These are phyloP conservation scores for Conticribra guillardii DNA, from an alignment of 108 stramenopile species.

Conservation along the genomic window DNA sequence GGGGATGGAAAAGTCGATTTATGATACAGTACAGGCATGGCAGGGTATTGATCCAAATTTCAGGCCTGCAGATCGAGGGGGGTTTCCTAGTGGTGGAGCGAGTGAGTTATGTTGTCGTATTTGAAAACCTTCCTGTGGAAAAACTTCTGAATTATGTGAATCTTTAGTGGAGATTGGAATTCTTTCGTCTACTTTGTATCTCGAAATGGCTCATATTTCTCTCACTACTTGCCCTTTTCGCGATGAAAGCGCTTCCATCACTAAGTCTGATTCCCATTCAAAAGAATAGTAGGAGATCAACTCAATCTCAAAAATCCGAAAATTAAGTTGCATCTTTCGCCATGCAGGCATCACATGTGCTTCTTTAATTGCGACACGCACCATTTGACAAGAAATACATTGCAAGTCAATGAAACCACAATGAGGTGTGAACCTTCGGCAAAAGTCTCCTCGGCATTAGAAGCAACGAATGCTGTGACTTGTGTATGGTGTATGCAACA, in stretches of 20 bases:
- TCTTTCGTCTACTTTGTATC: no score
- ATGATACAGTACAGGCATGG: conserved; percentile 83
- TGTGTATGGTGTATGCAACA: no score
- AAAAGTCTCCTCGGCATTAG: no score
- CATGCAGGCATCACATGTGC: not conserved
- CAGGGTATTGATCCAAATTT: conserved; percentile 87
- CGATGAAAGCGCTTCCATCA: conserved; percentile 55
- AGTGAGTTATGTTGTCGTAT: conserved; percentile 1
- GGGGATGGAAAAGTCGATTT: conserved; percentile 86
- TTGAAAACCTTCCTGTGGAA: no score
- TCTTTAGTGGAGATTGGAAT: no score
- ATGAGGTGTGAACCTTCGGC: no score
- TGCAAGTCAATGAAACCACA: no score
- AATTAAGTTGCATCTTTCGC: not conserved
- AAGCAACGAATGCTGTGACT: no score
- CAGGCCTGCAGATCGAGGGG: conserved; percentile 73
- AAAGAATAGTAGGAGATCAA: conserved; percentile 40
- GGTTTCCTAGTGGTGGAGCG: conserved; percentile 84
- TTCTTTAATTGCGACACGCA: not conserved
- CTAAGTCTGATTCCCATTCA: conserved; percentile 81
- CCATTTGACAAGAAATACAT: no score
- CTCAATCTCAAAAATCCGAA: conserved; percentile 17
- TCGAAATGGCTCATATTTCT: no score
- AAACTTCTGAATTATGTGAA: no score
- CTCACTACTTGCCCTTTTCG: no score